Evolutionary conservation across 2,329 filamentous ascomycete species (phyloP).

Genomic region (Cercospora janseana): DNA sequence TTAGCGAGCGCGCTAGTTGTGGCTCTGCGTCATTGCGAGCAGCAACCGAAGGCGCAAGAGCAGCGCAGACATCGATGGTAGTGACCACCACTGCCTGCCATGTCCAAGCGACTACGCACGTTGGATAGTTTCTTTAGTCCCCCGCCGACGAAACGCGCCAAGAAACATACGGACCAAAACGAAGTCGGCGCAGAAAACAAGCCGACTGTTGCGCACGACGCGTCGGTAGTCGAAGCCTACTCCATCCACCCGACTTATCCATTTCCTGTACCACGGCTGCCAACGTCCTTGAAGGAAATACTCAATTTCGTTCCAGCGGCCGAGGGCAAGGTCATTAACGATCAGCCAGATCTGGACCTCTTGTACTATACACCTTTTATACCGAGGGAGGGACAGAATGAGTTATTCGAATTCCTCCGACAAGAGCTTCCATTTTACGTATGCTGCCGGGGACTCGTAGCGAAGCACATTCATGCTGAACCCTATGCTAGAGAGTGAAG

Average conservation of each 20-base stretch:
- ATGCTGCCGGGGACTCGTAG: not conserved
- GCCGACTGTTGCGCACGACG: conserved; percentile 3
- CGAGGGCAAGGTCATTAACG: conserved; percentile 57
- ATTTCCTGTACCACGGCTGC: conserved; percentile 51
- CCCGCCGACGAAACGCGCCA: conserved; percentile 43
- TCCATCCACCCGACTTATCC: conserved; percentile 55
- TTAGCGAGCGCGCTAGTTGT: not conserved
- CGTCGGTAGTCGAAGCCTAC: conserved; percentile 5
- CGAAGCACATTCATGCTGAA: not conserved
- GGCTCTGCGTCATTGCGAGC: conserved; percentile 9
- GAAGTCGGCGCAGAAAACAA: conserved; percentile 1
- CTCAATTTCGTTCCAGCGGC: conserved; percentile 46
- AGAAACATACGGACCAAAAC: conserved; percentile 24
- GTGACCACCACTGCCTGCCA: conserved; percentile 3
- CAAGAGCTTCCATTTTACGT: conserved; percentile 65
- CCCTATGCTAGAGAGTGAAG: conserved; percentile 39
- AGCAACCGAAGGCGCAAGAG: not conserved
- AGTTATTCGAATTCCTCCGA: conserved; percentile 69
- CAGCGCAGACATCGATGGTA: not conserved
- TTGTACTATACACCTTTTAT: conserved; percentile 75
- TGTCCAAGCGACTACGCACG: conserved; percentile 56
- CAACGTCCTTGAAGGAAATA: conserved; percentile 43
- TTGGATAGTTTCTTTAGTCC: conserved; percentile 68
- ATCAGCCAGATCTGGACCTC: conserved; percentile 69
- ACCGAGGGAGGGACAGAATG: conserved; percentile 53